These are phyloP conservation scores for Avena insularis DNA, from an alignment of 176 grass and related monocot genomes.

Conservation along the genomic window DNA sequence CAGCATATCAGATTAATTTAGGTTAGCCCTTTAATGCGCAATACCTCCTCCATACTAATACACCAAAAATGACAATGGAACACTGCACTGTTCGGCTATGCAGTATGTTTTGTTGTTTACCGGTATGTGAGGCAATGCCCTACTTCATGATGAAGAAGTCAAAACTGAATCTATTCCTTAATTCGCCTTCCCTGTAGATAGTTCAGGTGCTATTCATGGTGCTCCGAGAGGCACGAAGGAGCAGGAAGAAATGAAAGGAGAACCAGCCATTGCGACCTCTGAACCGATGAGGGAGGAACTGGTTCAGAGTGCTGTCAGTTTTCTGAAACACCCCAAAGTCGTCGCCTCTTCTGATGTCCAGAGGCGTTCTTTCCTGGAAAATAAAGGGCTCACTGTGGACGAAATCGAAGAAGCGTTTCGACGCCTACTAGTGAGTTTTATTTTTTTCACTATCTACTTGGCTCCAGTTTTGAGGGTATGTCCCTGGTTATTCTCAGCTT, in stretches of 20 bases:
- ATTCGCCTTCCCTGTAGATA: conserved; percentile 18
- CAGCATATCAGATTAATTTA: background rate
- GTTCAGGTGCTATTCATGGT: background rate
- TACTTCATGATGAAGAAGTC: background rate
- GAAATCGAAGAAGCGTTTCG: conserved; percentile 71
- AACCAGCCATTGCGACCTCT: conserved; percentile 6
- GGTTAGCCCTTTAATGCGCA: background rate
- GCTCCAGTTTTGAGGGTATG: background rate
- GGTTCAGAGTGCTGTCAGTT: conserved; percentile 65
- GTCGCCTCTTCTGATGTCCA: conserved; percentile 51
- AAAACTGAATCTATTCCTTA: background rate
- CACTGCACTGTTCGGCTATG: background rate
- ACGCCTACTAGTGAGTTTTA: conserved; percentile 53
- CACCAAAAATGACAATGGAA: background rate
- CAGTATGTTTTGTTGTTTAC: background rate
- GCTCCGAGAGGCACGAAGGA: background rate
- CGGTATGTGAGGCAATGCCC: background rate
- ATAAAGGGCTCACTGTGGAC: conserved; percentile 63
- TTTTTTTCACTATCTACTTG: background rate
- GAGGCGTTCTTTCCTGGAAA: conserved; percentile 73
- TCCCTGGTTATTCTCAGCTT: conserved; percentile 12
- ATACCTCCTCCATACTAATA: background rate
- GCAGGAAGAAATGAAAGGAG: background rate
- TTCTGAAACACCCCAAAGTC: conserved; percentile 69
- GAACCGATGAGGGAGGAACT: conserved; percentile 66